Conservation (phyloP, 1,139 yeast species). For the Diutina ranongensis region DNA sequence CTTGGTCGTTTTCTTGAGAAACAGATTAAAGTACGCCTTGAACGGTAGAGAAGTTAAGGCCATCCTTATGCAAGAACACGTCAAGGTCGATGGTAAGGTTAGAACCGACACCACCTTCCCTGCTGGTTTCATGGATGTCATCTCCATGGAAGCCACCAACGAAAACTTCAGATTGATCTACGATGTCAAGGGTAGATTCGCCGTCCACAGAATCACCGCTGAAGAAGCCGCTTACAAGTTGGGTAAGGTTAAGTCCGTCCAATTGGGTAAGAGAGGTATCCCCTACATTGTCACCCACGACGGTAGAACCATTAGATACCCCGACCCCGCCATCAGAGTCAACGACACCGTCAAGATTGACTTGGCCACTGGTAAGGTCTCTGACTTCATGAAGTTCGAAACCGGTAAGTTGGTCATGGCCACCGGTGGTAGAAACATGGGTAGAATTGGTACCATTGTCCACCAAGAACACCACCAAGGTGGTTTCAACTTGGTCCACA, state of each 20-base stretch:
- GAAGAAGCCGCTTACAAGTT: slow-evolving; percentile 98
- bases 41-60: slow-evolving; percentile 99
- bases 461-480: slow-evolving; percentile 99
- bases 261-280: slow-evolving; percentile 95
- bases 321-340: slow-evolving; percentile 92
- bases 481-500: slow-evolving; percentile 98
- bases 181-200: slow-evolving; percentile 98
- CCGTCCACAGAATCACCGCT: slow-evolving; percentile 98
- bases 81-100: slow-evolving; percentile 98
- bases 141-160: slow-evolving; percentile 93
- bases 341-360: slow-evolving; percentile 97
- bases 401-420: slow-evolving; percentile 94
- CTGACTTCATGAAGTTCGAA: slow-evolving; percentile 88
- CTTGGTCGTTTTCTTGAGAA: slow-evolving; percentile 94
- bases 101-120: slow-evolving; percentile 99
- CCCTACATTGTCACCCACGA: slow-evolving; percentile 99
- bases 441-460: slow-evolving; percentile 96
- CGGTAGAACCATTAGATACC: slow-evolving; percentile 99
- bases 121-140: slow-evolving; percentile 99
- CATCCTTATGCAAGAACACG: slow-evolving; percentile 98
- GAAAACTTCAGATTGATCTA: slow-evolving; percentile 98
- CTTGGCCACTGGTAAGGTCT: slow-evolving; percentile 89
- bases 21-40: slow-evolving; percentile 98
- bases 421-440: slow-evolving; percentile 99
- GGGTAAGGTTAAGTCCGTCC: slow-evolving; percentile 95